These are phyloP conservation scores for Phytopythium oedochilum DNA, from an alignment of 352 stramenopile genomes.

Conservation along the genomic window DNA sequence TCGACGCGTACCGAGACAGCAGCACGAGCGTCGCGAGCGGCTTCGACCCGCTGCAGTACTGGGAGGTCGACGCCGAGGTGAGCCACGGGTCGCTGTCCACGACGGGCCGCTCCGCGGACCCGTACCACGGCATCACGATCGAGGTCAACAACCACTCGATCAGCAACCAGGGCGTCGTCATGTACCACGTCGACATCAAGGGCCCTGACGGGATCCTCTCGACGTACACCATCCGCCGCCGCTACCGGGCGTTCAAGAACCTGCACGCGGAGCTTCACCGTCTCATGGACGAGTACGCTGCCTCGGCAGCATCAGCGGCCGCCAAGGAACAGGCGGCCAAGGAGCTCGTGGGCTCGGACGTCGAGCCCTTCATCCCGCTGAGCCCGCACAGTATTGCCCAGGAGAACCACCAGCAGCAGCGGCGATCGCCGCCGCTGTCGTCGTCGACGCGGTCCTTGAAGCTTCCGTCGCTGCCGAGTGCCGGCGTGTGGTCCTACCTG, in stretches of 20 bases:
- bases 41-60: constrained; percentile 59
- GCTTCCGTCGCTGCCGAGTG: constrained; percentile 61
- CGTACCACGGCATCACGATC: constrained; percentile 67
- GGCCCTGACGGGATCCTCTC: constrained; percentile 65
- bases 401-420: constrained; percentile 11
- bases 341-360: background rate
- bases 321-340: constrained; percentile 12
- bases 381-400: constrained; percentile 34
- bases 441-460: constrained; percentile 41
- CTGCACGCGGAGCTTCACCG: constrained; percentile 61
- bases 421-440: constrained; percentile 21
- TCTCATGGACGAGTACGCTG: constrained; percentile 50
- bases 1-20: constrained; percentile 40
- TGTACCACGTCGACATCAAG: constrained; percentile 88
- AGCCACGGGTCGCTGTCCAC: constrained; percentile 24
- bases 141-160: constrained; percentile 72
- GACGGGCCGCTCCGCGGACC: constrained; percentile 27
- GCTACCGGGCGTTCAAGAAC: constrained; percentile 79
- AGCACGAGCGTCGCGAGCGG: constrained; percentile 60
- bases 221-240: constrained; percentile 82
- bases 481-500: constrained; percentile 76
- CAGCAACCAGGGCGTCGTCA: constrained; percentile 74
- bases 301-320: constrained; percentile 19
- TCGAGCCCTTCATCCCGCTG: constrained; percentile 35
- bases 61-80: constrained; percentile 31